Evolutionary conservation across 768 basidiomycete species (phyloP).

Genomic region (Chalciporus pseudorubinellus): DNA sequence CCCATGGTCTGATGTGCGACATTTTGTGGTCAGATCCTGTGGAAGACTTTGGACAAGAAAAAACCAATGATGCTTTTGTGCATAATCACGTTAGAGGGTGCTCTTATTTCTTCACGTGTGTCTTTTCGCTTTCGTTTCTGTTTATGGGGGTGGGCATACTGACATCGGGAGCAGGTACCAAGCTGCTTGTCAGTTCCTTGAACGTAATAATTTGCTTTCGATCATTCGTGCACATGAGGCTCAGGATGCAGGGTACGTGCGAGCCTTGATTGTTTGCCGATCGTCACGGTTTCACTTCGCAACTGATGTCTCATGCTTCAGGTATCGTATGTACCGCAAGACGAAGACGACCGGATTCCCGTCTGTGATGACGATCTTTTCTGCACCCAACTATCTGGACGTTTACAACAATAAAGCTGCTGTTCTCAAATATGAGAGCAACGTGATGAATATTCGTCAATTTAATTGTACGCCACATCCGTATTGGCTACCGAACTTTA

Average conservation of each 20-base stretch:
- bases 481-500: slow-evolving; percentile 99
- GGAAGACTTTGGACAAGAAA: slow-evolving; percentile 96
- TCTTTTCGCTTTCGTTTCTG: background rate
- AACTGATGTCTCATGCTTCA: slow-evolving; percentile 24
- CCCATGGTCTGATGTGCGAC: slow-evolving; percentile 97
- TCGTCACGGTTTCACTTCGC: background rate
- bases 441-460: slow-evolving; percentile 97
- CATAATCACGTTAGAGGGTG: slow-evolving; percentile 98
- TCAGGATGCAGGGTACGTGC: slow-evolving; percentile 89
- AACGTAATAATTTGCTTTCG: slow-evolving; percentile 92
- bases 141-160: background rate
- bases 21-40: slow-evolving; percentile 98
- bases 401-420: slow-evolving; percentile 99
- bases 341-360: slow-evolving; percentile 98
- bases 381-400: slow-evolving; percentile 96
- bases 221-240: slow-evolving; percentile 99
- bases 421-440: slow-evolving; percentile 98
- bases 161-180: slow-evolving; percentile 63
- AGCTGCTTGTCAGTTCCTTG: slow-evolving; percentile 95
- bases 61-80: slow-evolving; percentile 83
- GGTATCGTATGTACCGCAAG: slow-evolving; percentile 98
- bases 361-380: slow-evolving; percentile 99
- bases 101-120: slow-evolving; percentile 90
- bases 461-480: slow-evolving; percentile 96
- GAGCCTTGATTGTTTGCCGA: background rate